Conservation (phyloP, 2,329 filamentous ascomycete species). For the Fusarium sp. region DNA sequence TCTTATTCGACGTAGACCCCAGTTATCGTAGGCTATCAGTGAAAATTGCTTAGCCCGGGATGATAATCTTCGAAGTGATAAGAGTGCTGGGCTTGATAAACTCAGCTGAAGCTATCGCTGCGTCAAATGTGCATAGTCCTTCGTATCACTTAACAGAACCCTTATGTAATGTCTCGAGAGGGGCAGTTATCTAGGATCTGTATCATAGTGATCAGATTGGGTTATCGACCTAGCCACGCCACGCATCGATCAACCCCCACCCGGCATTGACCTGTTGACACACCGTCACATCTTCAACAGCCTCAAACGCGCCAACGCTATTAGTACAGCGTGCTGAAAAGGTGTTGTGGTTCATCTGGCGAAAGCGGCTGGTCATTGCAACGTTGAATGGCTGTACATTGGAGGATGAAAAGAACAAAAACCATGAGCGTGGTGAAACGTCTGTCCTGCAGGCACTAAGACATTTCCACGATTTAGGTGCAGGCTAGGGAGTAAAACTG, state of each 20-base stretch:
- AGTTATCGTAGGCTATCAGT: neutral
- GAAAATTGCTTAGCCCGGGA: neutral
- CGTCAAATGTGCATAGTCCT: neutral
- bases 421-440: slow-evolving; percentile 29
- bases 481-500: neutral
- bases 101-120: neutral
- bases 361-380: neutral
- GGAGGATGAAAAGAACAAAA: slow-evolving; percentile 9
- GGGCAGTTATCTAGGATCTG: neutral
- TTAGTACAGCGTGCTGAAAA: slow-evolving; percentile 12
- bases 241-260: slow-evolving; percentile 20
- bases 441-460: slow-evolving; percentile 9
- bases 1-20: neutral
- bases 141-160: neutral
- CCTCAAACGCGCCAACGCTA: slow-evolving; percentile 30
- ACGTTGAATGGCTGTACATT: slow-evolving; percentile 8
- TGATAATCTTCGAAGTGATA: neutral
- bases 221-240: neutral
- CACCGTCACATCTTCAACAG: slow-evolving; percentile 25
- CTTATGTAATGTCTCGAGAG: slow-evolving; percentile 5
- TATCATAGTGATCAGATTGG: neutral
- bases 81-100: neutral
- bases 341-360: neutral
- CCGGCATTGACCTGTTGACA: neutral
- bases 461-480: neutral